These are phyloP conservation scores for Eucalyptus lansdowneana DNA, from an alignment of 345 rosid genomes.

Conservation along the genomic window DNA sequence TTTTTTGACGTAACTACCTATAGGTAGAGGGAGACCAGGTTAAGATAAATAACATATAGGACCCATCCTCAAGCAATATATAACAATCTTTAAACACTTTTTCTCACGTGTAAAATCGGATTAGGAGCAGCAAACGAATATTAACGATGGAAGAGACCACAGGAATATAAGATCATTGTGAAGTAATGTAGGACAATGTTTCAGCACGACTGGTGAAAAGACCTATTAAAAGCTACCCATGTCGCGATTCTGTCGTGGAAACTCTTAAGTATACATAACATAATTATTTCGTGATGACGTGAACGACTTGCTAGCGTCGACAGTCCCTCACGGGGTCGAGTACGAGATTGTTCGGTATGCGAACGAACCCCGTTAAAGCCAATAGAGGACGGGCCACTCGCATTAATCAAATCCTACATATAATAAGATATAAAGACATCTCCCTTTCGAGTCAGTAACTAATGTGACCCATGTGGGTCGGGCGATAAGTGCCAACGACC, in stretches of 20 bases:
- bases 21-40: neutral
- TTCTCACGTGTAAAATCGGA: rapidly evolving
- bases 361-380: neutral
- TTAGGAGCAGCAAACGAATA: neutral
- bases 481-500: neutral
- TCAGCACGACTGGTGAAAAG: no score
- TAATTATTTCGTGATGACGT: rapidly evolving
- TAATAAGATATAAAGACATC: neutral
- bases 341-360: neutral
- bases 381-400: neutral
- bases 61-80: rapidly evolving
- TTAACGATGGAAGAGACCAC: neutral
- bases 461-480: neutral
- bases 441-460: neutral
- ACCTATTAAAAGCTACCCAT: no score
- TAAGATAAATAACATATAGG: neutral
- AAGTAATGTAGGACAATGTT: no score
- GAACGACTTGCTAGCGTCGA: neutral
- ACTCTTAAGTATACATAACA: neutral
- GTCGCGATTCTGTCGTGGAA: neutral
- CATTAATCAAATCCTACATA: neutral
- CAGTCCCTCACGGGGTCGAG: neutral
- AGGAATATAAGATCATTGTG: no score
- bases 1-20: neutral
- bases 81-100: neutral